Conservation (phyloP, 2,329 filamentous ascomycete species). For the Hyphodiscus sp. region DNA sequence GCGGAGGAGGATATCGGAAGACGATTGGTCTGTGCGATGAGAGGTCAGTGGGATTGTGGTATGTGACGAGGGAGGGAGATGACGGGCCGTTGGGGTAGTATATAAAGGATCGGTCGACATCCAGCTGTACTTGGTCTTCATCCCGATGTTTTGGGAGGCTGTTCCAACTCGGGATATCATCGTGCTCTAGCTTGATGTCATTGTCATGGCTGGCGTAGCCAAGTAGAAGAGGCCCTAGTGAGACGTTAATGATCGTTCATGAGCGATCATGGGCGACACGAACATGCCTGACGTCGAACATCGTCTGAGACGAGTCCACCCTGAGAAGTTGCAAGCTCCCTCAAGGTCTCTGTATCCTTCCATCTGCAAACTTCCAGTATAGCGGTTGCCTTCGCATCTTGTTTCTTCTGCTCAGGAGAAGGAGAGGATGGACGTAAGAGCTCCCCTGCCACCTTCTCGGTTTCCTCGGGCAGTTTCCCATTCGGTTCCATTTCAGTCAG, state of each 20-base stretch:
- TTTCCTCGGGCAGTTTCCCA: slow-evolving; percentile 17
- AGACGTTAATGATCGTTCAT: slow-evolving; percentile 13
- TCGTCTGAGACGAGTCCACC: slow-evolving; percentile 64
- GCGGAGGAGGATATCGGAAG: slow-evolving; percentile 60
- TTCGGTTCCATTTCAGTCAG: slow-evolving; percentile 24
- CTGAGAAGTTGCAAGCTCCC: slow-evolving; percentile 51
- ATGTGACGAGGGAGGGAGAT: slow-evolving; percentile 15
- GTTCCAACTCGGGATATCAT: slow-evolving; percentile 24
- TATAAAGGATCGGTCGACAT: slow-evolving; percentile 94
- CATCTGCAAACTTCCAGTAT: slow-evolving; percentile 55
- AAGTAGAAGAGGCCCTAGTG: slow-evolving; percentile 57
- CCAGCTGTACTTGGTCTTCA: slow-evolving; percentile 84
- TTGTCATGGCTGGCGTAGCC: slow-evolving; percentile 30
- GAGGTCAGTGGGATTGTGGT: slow-evolving; percentile 22
- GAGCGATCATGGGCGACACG: slow-evolving; percentile 33
- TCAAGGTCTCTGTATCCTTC: slow-evolving; percentile 50
- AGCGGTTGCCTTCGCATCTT: slow-evolving; percentile 34
- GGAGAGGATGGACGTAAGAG: slow-evolving; percentile 7
- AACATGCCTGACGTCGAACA: slow-evolving; percentile 72
- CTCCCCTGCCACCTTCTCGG: slow-evolving; percentile 5
- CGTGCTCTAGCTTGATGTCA: slow-evolving; percentile 16
- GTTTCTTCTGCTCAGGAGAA: slow-evolving; percentile 3
- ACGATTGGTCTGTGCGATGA: slow-evolving; percentile 52
- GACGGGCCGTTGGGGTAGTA: slow-evolving; percentile 79
- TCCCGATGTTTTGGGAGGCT: slow-evolving; percentile 71